Conservation (phyloP, 805 yeast species). For the Myxozyma vanderwaltii region DNA sequence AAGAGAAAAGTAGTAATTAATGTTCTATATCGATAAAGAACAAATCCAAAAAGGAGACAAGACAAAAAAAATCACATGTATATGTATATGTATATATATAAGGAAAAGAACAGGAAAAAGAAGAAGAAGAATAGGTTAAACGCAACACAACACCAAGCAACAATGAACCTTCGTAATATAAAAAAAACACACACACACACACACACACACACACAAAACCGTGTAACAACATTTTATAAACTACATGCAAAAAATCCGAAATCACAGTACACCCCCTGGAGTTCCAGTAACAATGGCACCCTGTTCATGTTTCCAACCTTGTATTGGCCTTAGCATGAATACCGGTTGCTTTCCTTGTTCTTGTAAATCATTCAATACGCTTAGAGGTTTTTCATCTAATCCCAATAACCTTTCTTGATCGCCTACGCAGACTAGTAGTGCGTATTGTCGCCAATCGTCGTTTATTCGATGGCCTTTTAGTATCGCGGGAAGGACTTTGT, state of each 20-base stretch:
- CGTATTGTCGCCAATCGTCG: constrained; percentile 86
- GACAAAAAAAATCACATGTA: too few relatives aligned
- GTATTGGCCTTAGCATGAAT: constrained; percentile 85
- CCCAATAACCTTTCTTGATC: constrained; percentile 84
- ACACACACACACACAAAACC: neutral
- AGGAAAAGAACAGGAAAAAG: too few relatives aligned
- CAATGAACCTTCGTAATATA: too few relatives aligned
- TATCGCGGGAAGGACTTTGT: constrained; percentile 82
- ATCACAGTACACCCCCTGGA: constrained; percentile 35
- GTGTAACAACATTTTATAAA: neutral
- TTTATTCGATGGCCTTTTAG: constrained; percentile 79
- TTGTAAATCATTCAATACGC: constrained; percentile 78
- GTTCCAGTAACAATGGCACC: constrained; percentile 35
- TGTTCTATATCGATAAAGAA: too few relatives aligned
- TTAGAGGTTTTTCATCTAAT: constrained; percentile 84
- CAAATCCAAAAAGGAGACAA: too few relatives aligned
- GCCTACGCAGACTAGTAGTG: constrained; percentile 84
- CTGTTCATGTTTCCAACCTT: constrained; percentile 45
- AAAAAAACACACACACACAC: neutral
- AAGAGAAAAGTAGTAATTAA: too few relatives aligned
- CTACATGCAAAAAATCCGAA: neutral
- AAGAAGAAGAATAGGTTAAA: too few relatives aligned
- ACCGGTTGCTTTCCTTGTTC: constrained; percentile 87
- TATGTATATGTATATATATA: too few relatives aligned
- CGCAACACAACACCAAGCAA: too few relatives aligned